Conservation (phyloP, 2,329 filamentous ascomycete genomes). For the Diaporthe sp. region DNA sequence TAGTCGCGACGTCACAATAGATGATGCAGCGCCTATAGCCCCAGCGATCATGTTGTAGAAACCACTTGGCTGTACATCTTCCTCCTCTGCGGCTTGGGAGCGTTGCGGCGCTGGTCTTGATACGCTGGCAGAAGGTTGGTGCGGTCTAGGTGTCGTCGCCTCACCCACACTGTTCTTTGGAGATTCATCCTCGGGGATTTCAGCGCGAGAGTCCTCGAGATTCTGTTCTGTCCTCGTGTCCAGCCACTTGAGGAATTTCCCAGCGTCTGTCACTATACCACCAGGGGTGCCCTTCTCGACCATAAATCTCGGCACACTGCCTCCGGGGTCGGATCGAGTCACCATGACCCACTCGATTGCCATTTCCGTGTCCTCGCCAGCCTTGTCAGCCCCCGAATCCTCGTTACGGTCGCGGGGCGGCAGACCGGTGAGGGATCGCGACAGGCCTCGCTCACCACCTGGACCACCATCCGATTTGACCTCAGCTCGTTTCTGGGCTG, state of each 20-base stretch:
- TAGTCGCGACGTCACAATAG: constrained; percentile 58
- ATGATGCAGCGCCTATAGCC: constrained; percentile 65
- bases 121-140: constrained; percentile 37
- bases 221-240: constrained; percentile 56
- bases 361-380: constrained; percentile 51
- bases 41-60: constrained; percentile 70
- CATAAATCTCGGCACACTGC: constrained; percentile 89
- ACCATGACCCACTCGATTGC: constrained; percentile 92
- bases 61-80: constrained; percentile 56
- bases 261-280: constrained; percentile 83
- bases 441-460: neutral
- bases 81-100: constrained; percentile 33
- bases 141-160: constrained; percentile 43
- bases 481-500: constrained; percentile 50
- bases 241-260: constrained; percentile 86
- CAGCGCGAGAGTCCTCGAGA: constrained; percentile 48
- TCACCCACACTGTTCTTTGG: constrained; percentile 51
- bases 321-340: constrained; percentile 88
- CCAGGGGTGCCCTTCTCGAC: constrained; percentile 90
- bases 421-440: constrained; percentile 34
- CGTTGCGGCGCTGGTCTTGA: constrained; percentile 35
- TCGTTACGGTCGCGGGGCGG: constrained; percentile 29
- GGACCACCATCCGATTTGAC: constrained; percentile 7
- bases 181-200: constrained; percentile 45
- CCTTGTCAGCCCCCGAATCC: constrained; percentile 32